Evolutionary conservation across 192 early-diverging fungal species (phyloP).

Genomic region (Coemansia umbellata): DNA sequence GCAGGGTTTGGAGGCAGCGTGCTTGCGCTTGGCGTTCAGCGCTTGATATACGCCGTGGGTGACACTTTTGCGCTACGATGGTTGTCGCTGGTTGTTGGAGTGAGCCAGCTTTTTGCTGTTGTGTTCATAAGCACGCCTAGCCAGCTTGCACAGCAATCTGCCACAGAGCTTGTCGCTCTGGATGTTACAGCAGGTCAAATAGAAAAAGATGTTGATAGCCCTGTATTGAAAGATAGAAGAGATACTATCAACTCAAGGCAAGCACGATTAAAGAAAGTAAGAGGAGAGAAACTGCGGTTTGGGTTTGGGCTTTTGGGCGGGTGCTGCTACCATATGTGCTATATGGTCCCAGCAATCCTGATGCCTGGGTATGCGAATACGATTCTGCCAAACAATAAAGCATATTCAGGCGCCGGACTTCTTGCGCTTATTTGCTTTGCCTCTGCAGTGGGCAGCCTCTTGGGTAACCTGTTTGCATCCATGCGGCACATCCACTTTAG

Average conservation of each 20-base stretch:
- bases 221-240: no score
- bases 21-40: constrained; percentile 9
- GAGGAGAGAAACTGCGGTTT: no score
- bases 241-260: no score
- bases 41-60: neutral
- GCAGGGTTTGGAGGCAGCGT: constrained; percentile 15
- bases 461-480: neutral
- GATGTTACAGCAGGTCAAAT: no score
- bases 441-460: neutral
- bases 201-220: no score
- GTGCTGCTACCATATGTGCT: constrained; percentile 5
- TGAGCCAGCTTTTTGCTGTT: no score
- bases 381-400: neutral
- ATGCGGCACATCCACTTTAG: neutral
- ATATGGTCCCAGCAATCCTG: constrained; percentile 5
- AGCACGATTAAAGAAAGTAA: no score
- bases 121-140: neutral
- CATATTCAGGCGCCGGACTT: constrained; percentile 2
- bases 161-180: neutral
- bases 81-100: constrained; percentile 9
- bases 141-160: neutral
- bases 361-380: constrained; percentile 7
- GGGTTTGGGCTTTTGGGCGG: no score
- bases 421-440: constrained; percentile 4
- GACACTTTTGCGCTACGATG: constrained; percentile 6